Base-by-base conservation (phyloP, 2,329 filamentous ascomycete genomes). In the Herpotrichia juniperi region DNA sequence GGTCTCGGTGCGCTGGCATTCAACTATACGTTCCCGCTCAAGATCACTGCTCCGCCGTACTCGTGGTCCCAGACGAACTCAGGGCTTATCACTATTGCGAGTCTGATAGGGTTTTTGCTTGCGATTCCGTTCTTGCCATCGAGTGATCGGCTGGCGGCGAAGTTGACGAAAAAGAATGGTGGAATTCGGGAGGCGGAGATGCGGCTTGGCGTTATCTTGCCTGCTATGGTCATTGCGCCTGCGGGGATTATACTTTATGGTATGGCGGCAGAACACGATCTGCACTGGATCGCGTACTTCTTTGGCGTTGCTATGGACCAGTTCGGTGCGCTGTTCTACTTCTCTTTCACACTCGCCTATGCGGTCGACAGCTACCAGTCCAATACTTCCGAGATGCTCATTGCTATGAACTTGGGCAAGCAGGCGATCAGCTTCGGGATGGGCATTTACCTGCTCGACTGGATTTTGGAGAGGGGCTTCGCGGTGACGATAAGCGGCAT, bases 371-470 rank as follows among this genome's bases (percentile, higher is more conserved):
- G 77, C 46, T 84, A 86, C 67, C 80, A 79, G 17, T 75, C 79
- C 28, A 83, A 85, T 57, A 81, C 83, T n/a, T 81, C 79, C 21
- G 83, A 86, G 70, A 85, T 86, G 83, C 76, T 86, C 10, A 86
- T 75, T 43, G 71, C 71, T 8, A 74, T 74, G 70, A 69, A 69
- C 34, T 64, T 70, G 24, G 70, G 71, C 28, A 75, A 74, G 49
- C 70, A 72, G 46, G 62, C 69, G 10, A 74, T 74, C 32, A 62
- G 53, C 25, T 75, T 74, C 35, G 72, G 66, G 12, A 69, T 69
- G 66, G 64, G 69, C 7, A 60, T 72, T 21, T 71, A 72, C 42
- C 54, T 74, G 37, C 61, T 74, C 14, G 68, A 73, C 26, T 74
- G 71, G 71, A 69, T 74, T 16, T 24, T 63, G 24, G 48, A 64